A percentile compares a stretch with the other conserved stretches of the same genome.
Conservation (phyloP, 169 alveolate genomes). For the Plasmodium gaboni region DNA sequence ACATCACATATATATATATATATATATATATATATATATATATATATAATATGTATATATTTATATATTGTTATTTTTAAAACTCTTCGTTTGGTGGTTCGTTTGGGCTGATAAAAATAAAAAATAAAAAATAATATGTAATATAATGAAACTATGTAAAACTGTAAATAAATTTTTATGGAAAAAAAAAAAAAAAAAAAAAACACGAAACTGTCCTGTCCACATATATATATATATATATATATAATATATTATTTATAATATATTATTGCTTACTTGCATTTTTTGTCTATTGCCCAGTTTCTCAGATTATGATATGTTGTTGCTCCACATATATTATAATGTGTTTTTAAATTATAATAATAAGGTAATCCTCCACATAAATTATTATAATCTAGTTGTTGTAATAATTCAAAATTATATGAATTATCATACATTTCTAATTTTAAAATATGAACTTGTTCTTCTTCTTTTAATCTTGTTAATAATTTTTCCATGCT, state of each 20-base stretch:
- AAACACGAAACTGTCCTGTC: too few relatives aligned
- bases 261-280: slow-evolving; percentile 73
- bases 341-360: slow-evolving; percentile 82
- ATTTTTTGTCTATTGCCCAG: slow-evolving; percentile 82
- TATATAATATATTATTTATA: not conserved
- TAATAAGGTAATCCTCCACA: slow-evolving; percentile 91
- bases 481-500: slow-evolving; percentile 56
- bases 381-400: slow-evolving; percentile 78
- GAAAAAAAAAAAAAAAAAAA: not conserved
- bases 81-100: slow-evolving; percentile 70
- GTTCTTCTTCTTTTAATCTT: slow-evolving; percentile 57
- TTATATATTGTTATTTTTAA: not conserved
- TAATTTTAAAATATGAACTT: slow-evolving; percentile 36
- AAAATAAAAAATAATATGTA: slow-evolving; percentile 6
- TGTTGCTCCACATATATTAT: slow-evolving; percentile 88
- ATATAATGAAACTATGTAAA: not conserved
- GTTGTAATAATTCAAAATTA: slow-evolving; percentile 81
- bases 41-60: not conserved
- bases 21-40: not conserved
- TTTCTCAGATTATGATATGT: slow-evolving; percentile 81
- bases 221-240: too few relatives aligned
- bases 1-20: not conserved
- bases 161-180: not conserved
- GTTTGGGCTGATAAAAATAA: slow-evolving; percentile 32
- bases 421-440: slow-evolving; percentile 33